phyloP scores from a whole-genome alignment of 164 flowering plant genomes.

The Protea cynaroides region DNA sequence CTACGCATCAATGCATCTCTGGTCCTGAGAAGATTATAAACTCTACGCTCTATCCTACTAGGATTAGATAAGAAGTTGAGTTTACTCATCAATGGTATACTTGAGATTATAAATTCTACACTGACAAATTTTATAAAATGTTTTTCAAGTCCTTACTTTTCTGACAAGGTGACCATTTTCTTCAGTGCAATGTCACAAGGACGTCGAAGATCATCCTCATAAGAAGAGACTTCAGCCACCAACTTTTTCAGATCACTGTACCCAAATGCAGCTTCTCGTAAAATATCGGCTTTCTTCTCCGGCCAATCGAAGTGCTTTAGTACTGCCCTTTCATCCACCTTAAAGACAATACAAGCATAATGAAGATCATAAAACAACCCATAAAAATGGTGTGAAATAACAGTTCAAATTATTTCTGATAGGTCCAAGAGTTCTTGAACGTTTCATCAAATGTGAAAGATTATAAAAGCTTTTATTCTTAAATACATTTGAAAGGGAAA shows the following conservation, averaged over 20 bases:
- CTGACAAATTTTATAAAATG: no score
- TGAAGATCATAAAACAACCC: neutral
- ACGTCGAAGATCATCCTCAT: conserved; percentile 56
- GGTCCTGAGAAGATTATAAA: conserved; percentile 53
- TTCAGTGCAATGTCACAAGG: conserved; percentile 74
- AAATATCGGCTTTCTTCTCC: conserved; percentile 86
- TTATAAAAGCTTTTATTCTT: no score
- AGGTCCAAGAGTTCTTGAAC: no score
- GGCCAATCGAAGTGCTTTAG: conserved; percentile 97
- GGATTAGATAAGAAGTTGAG: neutral
- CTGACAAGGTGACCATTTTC: conserved; percentile 80
- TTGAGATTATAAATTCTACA: neutral
- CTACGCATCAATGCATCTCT: conserved; percentile 60
- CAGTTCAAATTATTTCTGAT: no score
- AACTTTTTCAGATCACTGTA: conserved; percentile 82
- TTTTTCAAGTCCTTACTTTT: conserved; percentile 47
- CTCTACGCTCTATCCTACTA: conserved; percentile 72
- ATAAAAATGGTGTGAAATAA: no score
- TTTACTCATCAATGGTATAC: neutral
- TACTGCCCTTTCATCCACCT: conserved; percentile 99
- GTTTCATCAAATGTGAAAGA: no score
- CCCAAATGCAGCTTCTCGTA: conserved; percentile 92
- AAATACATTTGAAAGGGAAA: neutral
- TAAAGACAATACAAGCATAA: conserved; percentile 11
- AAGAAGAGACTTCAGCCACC: conserved; percentile 59